Evolutionary conservation across 2,329 filamentous ascomycete genomes (phyloP).

Genomic region (Fusarium dlaminii): DNA sequence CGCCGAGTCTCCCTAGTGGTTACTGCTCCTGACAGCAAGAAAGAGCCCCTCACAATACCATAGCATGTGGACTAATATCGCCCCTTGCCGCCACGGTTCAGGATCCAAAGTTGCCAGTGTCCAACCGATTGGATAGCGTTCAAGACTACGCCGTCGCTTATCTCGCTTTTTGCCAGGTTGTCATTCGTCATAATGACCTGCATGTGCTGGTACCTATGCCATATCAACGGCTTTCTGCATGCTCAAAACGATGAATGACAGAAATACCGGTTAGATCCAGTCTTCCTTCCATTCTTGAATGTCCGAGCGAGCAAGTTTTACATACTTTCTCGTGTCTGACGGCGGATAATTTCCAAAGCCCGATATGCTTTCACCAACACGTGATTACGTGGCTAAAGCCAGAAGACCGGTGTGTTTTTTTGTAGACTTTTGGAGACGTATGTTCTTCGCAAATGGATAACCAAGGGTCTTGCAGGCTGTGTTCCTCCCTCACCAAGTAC

Average conservation of each 20-base stretch:
- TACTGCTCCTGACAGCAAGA: constrained; percentile 30
- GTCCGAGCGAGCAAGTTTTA: not conserved
- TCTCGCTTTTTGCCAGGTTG: constrained; percentile 35
- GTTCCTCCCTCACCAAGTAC: not conserved
- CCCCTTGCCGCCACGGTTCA: constrained; percentile 29
- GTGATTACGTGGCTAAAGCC: not conserved
- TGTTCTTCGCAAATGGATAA: not conserved
- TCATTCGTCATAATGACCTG: constrained; percentile 35
- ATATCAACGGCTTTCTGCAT: constrained; percentile 31
- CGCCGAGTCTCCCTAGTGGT: constrained; percentile 29
- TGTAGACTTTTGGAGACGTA: not conserved
- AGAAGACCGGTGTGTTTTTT: not conserved
- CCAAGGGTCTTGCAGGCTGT: not conserved
- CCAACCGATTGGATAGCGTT: constrained; percentile 39
- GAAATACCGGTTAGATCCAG: not conserved
- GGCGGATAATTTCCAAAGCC: not conserved
- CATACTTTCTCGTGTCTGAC: not conserved
- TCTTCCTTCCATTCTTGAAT: not conserved
- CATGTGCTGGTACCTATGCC: constrained; percentile 32
- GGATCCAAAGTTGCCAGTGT: constrained; percentile 39
- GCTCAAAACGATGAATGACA: constrained; percentile 1
- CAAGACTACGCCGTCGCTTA: constrained; percentile 39
- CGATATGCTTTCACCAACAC: not conserved
- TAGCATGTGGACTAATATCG: constrained; percentile 27
- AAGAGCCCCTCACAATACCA: constrained; percentile 20